Evolutionary conservation across 23 red algal species (phyloP).

Genomic region (Cyanidium caldarium): DNA sequence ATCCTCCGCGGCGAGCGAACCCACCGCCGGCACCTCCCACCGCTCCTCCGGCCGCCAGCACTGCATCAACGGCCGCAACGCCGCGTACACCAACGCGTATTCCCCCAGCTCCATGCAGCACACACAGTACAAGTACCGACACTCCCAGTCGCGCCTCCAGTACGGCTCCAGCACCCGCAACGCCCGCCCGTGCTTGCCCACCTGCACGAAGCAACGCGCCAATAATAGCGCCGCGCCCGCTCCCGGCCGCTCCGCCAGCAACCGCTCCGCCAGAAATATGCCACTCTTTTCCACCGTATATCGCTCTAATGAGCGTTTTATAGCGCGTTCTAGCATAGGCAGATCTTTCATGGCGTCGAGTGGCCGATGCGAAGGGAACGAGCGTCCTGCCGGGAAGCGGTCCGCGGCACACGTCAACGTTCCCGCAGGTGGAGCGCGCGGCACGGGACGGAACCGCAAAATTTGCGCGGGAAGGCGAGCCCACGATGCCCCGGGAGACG

Average conservation of each 20-base stretch:
- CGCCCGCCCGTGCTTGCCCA: not conserved
- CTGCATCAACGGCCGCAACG: not conserved
- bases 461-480: no score
- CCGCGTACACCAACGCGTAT: not conserved
- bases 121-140: not conserved
- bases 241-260: not conserved
- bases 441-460: no score
- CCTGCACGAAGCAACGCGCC: not conserved
- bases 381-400: no score
- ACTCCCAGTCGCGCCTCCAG: not conserved
- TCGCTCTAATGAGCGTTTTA: not conserved
- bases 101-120: not conserved
- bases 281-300: not conserved
- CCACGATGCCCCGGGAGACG: no score
- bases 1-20: not conserved
- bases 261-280: not conserved
- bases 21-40: not conserved
- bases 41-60: no score
- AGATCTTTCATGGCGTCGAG: no score
- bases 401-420: no score
- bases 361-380: no score
- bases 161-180: not conserved
- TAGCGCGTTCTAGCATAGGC: not conserved
- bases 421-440: no score
- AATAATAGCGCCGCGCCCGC: not conserved